These are phyloP conservation scores for Cicer pinnatifidum DNA, from an alignment of 306 rosid species.

Conservation along the genomic window DNA sequence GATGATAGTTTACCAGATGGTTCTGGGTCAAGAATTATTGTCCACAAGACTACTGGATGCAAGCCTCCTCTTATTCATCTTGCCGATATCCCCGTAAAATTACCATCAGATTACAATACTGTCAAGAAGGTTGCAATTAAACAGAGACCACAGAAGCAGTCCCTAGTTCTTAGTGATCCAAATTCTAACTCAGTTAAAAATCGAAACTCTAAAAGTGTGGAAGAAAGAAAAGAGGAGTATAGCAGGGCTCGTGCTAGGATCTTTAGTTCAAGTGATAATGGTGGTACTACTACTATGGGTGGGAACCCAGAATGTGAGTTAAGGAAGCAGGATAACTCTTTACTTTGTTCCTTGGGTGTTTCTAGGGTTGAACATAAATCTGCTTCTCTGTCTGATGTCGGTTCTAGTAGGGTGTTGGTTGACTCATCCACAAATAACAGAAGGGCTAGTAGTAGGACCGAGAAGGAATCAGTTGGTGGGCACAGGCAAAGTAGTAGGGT, in stretches of 20 bases:
- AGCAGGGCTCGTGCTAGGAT: constrained; percentile 95
- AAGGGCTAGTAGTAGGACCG: constrained; percentile 82
- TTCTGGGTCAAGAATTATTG: constrained; percentile 88
- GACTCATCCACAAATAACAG: constrained; percentile 63
- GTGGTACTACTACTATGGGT: constrained; percentile 40
- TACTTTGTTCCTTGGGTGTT: constrained; percentile 57
- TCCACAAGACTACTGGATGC: constrained; percentile 78
- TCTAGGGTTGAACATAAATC: constrained; percentile 69
- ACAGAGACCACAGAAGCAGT: constrained; percentile 84
- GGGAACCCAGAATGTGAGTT: constrained; percentile 67
- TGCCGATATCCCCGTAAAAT: constrained; percentile 81
- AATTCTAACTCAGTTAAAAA: constrained; percentile 60
- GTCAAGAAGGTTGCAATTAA: constrained; percentile 84
- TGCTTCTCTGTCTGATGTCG: constrained; percentile 57
- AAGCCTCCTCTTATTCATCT: constrained; percentile 79
- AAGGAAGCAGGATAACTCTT: constrained; percentile 60
- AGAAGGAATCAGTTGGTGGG: constrained; percentile 76
- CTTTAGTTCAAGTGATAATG: constrained; percentile 64
- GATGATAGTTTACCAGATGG: constrained; percentile 87
- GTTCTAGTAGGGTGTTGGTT: constrained; percentile 56
- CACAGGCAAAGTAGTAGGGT: constrained; percentile 75
- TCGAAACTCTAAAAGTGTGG: constrained; percentile 75
- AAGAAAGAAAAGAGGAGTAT: constrained; percentile 96
- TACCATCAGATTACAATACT: constrained; percentile 59
- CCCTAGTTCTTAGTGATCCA: constrained; percentile 47